Evolutionary conservation across 2,329 filamentous ascomycete species (phyloP), one percentile per base, ranked within the genome.

Genomic region (Ascomycota sp.): DNA sequence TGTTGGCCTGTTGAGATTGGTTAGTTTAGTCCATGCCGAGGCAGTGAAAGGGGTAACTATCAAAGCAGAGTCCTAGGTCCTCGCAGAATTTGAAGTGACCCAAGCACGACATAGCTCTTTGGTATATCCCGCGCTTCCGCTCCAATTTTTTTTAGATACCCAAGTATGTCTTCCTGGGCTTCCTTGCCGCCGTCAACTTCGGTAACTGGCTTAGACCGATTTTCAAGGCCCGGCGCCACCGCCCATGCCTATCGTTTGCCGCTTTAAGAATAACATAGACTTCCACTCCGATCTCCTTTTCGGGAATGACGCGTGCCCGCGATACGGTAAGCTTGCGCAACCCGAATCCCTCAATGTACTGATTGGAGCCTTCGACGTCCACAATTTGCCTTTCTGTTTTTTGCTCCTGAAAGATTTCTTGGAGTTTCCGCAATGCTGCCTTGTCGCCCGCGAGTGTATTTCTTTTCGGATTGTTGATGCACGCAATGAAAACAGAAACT

Each of bases 151-250:
- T 25, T 15, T 10, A 20, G 24, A 22, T 30, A 20, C 4, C 17
- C 29, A 20, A 22, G 4, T 3, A 25, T 26, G n/a, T 30, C 29
- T 20, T 30, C 29, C n/a, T 25, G 11, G 20, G 27, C 19, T 25
- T 30, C 29, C n/a, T 22, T 30, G 24, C 20, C 29, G 2, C 24
- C 23, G 8, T 30, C 29, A 9, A 30, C 24, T 13, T 27, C 23
- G 4, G 25, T 22, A 5, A 19, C n/a, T 20, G 25, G 23, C 15
- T 19, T 25, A 3, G 17, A 2, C 4, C 15, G 17, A 12, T 25
- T 26, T 13, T 23, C 29, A 30, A 21, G 29, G 17, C n/a, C 24
- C 29, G 19, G 8, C 8, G 15, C 15, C 15, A 4, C 15, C 4
- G 15, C 15, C 15, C 15, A 17, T 17, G 15, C 15, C 15, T 17